phyloP scores from a whole-genome alignment of 257 asterid genomes.

The Solanum chilense region DNA sequence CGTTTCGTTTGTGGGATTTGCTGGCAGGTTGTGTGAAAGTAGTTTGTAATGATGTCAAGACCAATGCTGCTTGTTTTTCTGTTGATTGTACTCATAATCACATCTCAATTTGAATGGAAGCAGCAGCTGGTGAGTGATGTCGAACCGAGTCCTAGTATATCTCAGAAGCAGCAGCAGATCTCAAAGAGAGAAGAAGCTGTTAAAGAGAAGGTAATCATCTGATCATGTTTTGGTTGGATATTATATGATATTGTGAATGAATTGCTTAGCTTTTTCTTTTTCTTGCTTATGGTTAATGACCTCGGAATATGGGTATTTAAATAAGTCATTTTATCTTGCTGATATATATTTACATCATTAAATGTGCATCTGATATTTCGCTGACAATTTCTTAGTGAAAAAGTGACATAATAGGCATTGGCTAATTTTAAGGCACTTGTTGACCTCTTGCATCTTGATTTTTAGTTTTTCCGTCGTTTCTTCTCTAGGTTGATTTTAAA shows the following conservation, averaged over 20 bases:
- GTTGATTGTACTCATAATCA: constrained; percentile 58
- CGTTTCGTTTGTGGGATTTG: background rate
- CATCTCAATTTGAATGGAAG: constrained; percentile 87
- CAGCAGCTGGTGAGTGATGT: constrained; percentile 53
- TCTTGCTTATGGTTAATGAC: background rate
- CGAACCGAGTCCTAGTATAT: constrained; percentile 40
- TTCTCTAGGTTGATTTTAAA: background rate
- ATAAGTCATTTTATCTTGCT: background rate
- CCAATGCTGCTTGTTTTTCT: constrained; percentile 64
- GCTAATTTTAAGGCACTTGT: background rate
- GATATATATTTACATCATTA: background rate
- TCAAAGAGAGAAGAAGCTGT: constrained; percentile 61
- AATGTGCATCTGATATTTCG: background rate
- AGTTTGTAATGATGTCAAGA: constrained; percentile 53
- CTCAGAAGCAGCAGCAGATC: constrained; percentile 55
- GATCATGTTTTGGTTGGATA: background rate
- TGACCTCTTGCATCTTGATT: background rate
- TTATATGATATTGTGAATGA: background rate
- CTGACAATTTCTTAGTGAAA: background rate
- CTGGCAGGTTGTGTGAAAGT: constrained; percentile 32
- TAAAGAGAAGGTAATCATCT: constrained; percentile 56
- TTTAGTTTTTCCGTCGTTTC: background rate
- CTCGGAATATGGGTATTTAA: background rate
- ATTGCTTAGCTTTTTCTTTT: background rate
- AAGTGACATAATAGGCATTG: background rate